Conservation (phyloP, 2,329 filamentous ascomycete species). For the Niveomyces coronatus region DNA sequence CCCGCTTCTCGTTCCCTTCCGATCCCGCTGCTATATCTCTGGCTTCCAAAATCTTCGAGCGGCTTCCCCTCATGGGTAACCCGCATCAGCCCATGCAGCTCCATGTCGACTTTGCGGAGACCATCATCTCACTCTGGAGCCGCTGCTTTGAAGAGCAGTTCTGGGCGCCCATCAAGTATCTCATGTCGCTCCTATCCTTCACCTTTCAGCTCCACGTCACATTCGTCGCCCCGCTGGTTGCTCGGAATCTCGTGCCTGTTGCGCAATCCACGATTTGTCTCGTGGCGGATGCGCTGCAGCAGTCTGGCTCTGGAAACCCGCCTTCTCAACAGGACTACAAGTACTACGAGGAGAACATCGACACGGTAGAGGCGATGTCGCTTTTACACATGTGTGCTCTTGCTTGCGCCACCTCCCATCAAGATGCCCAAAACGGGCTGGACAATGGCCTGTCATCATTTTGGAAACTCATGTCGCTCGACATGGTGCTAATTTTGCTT, state of each 20-base stretch:
- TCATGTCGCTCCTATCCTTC: conserved; percentile 55
- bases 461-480: conserved; percentile 57
- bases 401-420: conserved; percentile 39
- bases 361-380: conserved; percentile 52
- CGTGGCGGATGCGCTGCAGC: conserved; percentile 47
- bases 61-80: conserved; percentile 47
- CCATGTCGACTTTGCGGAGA: conserved; percentile 52
- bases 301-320: conserved; percentile 38
- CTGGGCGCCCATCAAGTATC: conserved; percentile 52
- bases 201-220: conserved; percentile 52
- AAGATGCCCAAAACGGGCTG: conserved; percentile 19
- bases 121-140: conserved; percentile 58
- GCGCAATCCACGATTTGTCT: conserved; percentile 50
- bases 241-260: conserved; percentile 44
- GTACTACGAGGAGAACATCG: conserved; percentile 42
- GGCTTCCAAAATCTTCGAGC: conserved; percentile 57
- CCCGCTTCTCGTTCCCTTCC: conserved; percentile 55
- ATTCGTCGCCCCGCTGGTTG: conserved; percentile 47
- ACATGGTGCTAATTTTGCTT: conserved; percentile 57
- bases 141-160: conserved; percentile 54
- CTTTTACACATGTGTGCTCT: conserved; percentile 55
- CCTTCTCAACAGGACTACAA: conserved; percentile 28
- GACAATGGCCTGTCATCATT: conserved; percentile 35
- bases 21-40: conserved; percentile 49
- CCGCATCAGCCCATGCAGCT: conserved; percentile 41